Conservation (phyloP, 148 eudicot genomes). For the Chenopodium quinoa region DNA sequence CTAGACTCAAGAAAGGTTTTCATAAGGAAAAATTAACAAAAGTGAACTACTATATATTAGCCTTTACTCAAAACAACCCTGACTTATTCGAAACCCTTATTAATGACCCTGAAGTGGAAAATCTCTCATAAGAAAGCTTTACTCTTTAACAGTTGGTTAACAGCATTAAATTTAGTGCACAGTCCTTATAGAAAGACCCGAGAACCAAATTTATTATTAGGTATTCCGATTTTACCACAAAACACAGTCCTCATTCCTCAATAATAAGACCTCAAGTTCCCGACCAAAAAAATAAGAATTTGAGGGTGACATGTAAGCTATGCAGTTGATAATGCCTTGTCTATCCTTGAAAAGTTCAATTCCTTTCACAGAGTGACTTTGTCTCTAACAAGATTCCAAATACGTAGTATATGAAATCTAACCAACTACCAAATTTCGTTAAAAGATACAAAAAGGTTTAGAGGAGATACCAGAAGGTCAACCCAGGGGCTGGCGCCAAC, state of each 20-base stretch:
- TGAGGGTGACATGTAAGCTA: too few species aligned
- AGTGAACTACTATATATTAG: neutral
- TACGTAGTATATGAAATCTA: constrained; percentile 3
- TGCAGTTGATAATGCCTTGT: neutral
- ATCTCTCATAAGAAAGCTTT: too few species aligned
- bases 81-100: neutral
- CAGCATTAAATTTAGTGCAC: neutral
- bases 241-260: too few species aligned
- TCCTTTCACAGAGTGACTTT: neutral
- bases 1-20: neutral
- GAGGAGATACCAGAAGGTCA: constrained; percentile 70
- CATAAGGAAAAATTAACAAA: neutral
- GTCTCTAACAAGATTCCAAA: neutral
- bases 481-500: constrained; percentile 99
- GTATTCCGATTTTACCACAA: too few species aligned
- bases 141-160: neutral
- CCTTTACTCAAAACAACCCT: neutral
- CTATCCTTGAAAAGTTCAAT: constrained; percentile 8
- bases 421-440: neutral
- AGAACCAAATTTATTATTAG: too few species aligned
- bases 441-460: neutral
- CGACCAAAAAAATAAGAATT: too few species aligned
- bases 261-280: too few species aligned
- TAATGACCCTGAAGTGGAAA: neutral
- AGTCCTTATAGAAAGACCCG: too few species aligned